Percentiles rank a stretch among this genome's conserved stretches.
These are phyloP conservation scores for Sisymbrium altissimum DNA, from an alignment of 345 rosid species.

Conservation along the genomic window DNA sequence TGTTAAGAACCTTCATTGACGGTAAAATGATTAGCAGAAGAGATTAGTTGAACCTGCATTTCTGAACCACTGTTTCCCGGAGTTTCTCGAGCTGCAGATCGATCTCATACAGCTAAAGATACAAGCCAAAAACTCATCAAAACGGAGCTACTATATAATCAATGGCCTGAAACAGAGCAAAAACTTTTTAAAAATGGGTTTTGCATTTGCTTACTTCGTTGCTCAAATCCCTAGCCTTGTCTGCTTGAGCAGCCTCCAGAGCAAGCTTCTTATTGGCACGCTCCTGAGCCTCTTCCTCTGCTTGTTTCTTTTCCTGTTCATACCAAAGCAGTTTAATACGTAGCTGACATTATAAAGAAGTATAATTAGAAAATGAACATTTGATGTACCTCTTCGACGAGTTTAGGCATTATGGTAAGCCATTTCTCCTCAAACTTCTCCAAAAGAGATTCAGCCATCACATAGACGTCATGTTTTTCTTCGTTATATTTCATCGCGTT, in stretches of 20 bases:
- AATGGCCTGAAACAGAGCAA: conserved; percentile 10
- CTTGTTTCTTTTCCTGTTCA: conserved; percentile 60
- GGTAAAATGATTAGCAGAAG: not conserved
- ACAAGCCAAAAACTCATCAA: conserved; percentile 1
- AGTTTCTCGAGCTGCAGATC: conserved; percentile 59
- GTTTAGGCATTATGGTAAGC: conserved; percentile 74
- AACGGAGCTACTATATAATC: not conserved
- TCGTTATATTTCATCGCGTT: conserved; percentile 79
- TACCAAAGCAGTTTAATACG: not conserved
- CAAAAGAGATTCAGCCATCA: conserved; percentile 68
- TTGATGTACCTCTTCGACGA: conserved; percentile 61
- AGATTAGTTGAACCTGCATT: conserved; percentile 50
- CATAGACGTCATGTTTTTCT: conserved; percentile 59
- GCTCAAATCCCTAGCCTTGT: conserved; percentile 54
- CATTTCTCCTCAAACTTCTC: conserved; percentile 77
- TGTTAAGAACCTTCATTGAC: not conserved
- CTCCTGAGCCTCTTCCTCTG: conserved; percentile 48
- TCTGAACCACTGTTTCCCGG: conserved; percentile 55
- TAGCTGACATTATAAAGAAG: not conserved
- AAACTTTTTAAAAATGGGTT: not conserved
- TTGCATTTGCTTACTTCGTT: conserved; percentile 47
- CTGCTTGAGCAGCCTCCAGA: conserved; percentile 55
- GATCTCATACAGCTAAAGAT: conserved; percentile 56
- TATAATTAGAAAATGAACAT: not conserved
- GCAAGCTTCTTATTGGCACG: conserved; percentile 47